phyloP scores from a whole-genome alignment of 2,329 filamentous ascomycete genomes.

The Tolypocladium sp. region DNA sequence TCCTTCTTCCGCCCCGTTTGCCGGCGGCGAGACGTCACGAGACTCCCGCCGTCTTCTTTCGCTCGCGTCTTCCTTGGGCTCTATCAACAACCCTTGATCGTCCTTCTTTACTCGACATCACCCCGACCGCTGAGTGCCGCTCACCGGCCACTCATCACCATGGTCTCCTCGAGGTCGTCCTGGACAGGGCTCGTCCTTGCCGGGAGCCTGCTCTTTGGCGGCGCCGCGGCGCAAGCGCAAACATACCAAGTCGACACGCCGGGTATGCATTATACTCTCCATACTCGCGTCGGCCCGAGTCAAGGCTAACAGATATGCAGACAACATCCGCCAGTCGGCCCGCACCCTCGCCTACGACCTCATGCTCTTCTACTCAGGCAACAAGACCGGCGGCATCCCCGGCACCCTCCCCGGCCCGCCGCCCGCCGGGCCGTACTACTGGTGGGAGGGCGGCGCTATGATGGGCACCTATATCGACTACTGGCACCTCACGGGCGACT shows the following conservation, averaged over 20 bases:
- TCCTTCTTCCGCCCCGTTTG: background rate
- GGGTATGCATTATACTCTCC: conserved; percentile 11
- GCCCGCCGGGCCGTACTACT: conserved; percentile 53
- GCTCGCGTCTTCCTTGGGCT: too few relatives aligned
- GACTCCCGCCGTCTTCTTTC: too few relatives aligned
- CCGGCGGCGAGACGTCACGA: too few relatives aligned
- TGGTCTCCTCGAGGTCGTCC: background rate
- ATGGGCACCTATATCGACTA: conserved; percentile 64
- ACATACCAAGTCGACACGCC: conserved; percentile 20
- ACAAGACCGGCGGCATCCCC: conserved; percentile 40
- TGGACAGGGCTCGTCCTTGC: conserved; percentile 2
- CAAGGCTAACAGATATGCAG: conserved; percentile 16
- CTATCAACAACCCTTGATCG: too few relatives aligned
- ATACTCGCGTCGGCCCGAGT: background rate
- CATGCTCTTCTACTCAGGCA: conserved; percentile 41
- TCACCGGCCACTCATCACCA: background rate
- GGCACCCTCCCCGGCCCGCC: conserved; percentile 37
- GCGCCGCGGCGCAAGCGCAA: conserved; percentile 15
- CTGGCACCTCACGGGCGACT: conserved; percentile 58
- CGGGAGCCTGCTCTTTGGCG: conserved; percentile 1
- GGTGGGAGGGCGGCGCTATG: conserved; percentile 65
- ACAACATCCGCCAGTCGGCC: conserved; percentile 35
- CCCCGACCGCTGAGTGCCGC: too few relatives aligned
- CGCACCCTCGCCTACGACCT: conserved; percentile 39
- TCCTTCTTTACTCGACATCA: too few relatives aligned